Base-by-base conservation (phyloP, 805 yeast species). In the Yarrowia keelungensis region DNA sequence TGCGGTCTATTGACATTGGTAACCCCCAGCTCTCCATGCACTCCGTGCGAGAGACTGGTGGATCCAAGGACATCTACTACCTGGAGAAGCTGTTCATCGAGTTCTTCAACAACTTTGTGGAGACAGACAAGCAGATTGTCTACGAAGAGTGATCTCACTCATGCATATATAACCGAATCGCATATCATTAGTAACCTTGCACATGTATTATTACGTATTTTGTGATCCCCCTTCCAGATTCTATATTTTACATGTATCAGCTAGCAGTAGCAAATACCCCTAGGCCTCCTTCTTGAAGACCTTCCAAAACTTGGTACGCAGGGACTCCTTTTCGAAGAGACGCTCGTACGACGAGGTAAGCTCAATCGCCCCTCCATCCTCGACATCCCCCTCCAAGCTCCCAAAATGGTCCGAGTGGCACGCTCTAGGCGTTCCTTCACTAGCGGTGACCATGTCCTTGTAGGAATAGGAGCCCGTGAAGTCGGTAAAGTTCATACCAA, bases 21-120 rank as follows among this genome's bases (percentile, higher is more conserved):
- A 91, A 91, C 74, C 97, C 97, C 1, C 95, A 92, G 75, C 81
- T 93, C 74, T 88, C 95, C 70, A 93, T 93, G 98, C 98, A 93
- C 76, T 89, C 96, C 0, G 88, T 91, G 70, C 85, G 98, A 77
- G 98, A 93, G 78, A 92, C 97, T 5, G 93, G 96, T 43, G 97
- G 97, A 22, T 78, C 90, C 22, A 81, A 79, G 61, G 98, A 93
- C 79, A 81, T 94, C 38, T 87, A 81, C 61, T 81, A 83, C 69
- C 86, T 91, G 70, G 84, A 87, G 51, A 78, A 79, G 58, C 80
- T 93, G 70, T 92, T 90, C 76, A 41, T 46, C 41, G 82, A 86
- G 26, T 93, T 84, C 76, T 92, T 86, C 75, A 84, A 81, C 38
- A 47, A 69, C 59, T 73, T 67, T 56, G 66, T 71, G n/a, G 70